phyloP scores from a whole-genome alignment of 2,329 filamentous ascomycete genomes.

The Aspergillus terreus region DNA sequence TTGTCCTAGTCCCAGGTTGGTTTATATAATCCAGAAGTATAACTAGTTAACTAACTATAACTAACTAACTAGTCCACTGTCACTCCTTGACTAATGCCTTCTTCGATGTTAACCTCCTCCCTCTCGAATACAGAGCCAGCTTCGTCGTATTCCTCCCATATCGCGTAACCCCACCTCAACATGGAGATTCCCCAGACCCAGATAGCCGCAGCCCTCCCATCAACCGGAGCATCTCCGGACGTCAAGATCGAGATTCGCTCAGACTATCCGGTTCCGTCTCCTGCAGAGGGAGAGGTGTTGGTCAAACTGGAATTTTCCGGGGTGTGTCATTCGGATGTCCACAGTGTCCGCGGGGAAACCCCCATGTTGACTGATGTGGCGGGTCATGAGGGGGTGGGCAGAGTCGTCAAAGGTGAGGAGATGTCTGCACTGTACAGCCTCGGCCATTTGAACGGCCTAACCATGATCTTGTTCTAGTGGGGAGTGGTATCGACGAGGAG shows the following conservation, averaged over 20 bases:
- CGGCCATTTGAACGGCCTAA: background rate
- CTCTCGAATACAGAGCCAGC: background rate
- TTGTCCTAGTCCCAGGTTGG: no score
- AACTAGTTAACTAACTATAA: no score
- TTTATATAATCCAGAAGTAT: no score
- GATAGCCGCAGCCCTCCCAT: constrained; percentile 28
- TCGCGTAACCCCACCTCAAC: background rate
- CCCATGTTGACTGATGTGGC: constrained; percentile 44
- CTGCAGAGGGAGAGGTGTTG: constrained; percentile 39
- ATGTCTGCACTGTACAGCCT: background rate
- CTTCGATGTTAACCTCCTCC: background rate
- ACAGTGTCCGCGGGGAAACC: constrained; percentile 42
- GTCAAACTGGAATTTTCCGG: constrained; percentile 47
- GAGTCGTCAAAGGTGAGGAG: constrained; percentile 32
- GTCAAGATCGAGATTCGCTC: constrained; percentile 22
- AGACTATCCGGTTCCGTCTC: constrained; percentile 33
- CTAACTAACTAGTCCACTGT: no score
- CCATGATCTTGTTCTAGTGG: constrained; percentile 17
- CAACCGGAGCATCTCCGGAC: constrained; percentile 16
- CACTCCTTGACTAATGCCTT: background rate
- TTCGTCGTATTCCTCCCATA: background rate
- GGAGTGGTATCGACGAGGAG: constrained; percentile 21
- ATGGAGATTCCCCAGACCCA: constrained; percentile 22
- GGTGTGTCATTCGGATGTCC: constrained; percentile 48
- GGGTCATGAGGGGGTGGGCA: constrained; percentile 47